Conservation (phyloP, 1,284 basidiomycete species). For the Irpex sp. region DNA sequence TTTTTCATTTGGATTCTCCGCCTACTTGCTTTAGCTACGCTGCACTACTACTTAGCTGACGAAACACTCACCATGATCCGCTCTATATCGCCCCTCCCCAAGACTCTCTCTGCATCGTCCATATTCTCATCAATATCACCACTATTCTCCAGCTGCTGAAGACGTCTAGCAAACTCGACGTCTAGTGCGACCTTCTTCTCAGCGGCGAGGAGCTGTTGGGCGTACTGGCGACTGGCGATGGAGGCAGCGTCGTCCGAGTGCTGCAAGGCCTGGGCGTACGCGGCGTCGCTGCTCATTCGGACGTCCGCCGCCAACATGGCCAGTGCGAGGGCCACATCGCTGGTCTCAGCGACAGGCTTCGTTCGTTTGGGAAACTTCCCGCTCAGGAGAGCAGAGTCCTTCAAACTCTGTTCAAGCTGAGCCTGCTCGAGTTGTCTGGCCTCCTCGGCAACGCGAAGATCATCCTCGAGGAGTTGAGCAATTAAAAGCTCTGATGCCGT, state of each 20-base stretch:
- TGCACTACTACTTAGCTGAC: neutral
- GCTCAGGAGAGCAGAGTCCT: constrained; percentile 21
- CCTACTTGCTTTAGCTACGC: constrained; percentile 16
- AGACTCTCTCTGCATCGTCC: neutral
- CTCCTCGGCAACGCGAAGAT: constrained; percentile 27
- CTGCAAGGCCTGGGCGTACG: constrained; percentile 33
- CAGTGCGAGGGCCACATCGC: constrained; percentile 30
- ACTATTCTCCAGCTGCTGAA: constrained; percentile 30
- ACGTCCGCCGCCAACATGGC: constrained; percentile 28
- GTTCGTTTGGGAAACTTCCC: constrained; percentile 14
- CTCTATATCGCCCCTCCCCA: neutral
- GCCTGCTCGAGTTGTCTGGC: constrained; percentile 32
- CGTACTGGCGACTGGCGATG: constrained; percentile 29
- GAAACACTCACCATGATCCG: constrained; percentile 25
- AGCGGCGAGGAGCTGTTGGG: constrained; percentile 35
- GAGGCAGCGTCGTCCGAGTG: constrained; percentile 22
- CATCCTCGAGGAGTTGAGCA: constrained; percentile 33
- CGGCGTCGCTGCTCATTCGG: constrained; percentile 28
- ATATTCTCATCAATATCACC: constrained; percentile 21
- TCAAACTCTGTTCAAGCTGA: constrained; percentile 21
- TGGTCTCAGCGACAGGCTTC: neutral
- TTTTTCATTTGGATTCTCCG: constrained; percentile 30
- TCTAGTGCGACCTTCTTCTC: constrained; percentile 36
- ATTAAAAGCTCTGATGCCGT: constrained; percentile 22
- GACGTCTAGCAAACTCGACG: constrained; percentile 33